A percentile compares a stretch with the other conserved stretches of the same genome.
phyloP scores from a whole-genome alignment of 2,329 filamentous ascomycete genomes.

The Diaporthe citriasiana region DNA sequence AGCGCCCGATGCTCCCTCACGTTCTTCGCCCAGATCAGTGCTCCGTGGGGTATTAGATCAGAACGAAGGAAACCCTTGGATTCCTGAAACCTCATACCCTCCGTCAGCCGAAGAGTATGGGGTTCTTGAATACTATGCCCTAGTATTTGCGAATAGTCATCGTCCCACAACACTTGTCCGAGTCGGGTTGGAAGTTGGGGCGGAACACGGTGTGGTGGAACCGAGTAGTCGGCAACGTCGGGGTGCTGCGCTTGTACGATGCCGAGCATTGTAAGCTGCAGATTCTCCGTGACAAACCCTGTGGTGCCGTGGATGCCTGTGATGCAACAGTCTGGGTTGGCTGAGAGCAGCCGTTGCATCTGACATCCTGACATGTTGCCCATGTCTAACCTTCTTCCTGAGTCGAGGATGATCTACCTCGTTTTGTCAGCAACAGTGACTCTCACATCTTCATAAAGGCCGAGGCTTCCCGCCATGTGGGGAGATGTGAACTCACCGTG shows the following conservation, averaged over 20 bases:
- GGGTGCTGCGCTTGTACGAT: neutral
- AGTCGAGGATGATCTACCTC: neutral
- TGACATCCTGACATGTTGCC: neutral
- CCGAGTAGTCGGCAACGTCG: neutral
- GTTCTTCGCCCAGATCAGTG: slow-evolving; percentile 28
- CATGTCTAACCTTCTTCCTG: neutral
- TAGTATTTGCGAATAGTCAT: neutral
- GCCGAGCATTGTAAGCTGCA: neutral
- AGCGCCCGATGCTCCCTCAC: neutral
- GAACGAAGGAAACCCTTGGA: neutral
- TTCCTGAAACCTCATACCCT: no score
- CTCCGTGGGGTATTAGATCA: neutral
- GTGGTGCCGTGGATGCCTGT: slow-evolving; percentile 2
- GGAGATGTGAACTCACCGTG: neutral
- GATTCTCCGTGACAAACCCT: neutral
- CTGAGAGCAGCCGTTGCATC: neutral
- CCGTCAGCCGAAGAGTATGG: neutral
- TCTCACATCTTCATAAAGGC: neutral
- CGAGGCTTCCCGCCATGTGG: no score
- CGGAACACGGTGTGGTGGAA: neutral
- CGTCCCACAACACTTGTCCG: neutral
- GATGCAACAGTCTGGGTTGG: neutral
- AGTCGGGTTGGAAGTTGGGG: neutral
- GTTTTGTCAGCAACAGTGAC: neutral
- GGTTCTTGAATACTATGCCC: neutral